Conservation (phyloP, 2,329 filamentous ascomycete species). For the Leptographium procerum region DNA sequence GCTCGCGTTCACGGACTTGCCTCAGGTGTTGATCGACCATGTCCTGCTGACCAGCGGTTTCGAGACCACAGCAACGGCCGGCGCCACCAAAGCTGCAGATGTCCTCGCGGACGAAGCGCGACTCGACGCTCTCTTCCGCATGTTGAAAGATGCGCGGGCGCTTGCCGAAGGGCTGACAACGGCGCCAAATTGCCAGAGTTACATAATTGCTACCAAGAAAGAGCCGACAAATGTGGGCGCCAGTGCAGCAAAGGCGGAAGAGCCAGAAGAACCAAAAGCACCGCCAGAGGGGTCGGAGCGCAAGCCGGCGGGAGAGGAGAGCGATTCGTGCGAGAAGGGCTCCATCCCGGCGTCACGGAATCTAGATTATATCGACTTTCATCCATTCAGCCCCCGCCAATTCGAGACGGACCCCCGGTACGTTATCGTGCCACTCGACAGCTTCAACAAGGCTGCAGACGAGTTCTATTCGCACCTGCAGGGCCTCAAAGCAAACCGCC, state of each 20-base stretch:
- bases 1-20: conserved; percentile 75
- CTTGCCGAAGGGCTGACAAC: conserved; percentile 59
- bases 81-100: conserved; percentile 44
- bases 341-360: conserved; percentile 2
- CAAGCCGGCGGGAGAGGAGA: too few species aligned
- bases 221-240: neutral
- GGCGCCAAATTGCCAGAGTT: conserved; percentile 57
- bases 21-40: conserved; percentile 81
- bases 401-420: conserved; percentile 56
- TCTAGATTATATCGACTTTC: conserved; percentile 85
- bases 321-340: conserved; percentile 1
- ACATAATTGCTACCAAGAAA: conserved; percentile 69
- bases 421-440: conserved; percentile 64
- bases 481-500: conserved; percentile 80
- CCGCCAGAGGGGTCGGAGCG: too few species aligned
- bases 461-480: conserved; percentile 97
- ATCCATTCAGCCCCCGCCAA: conserved; percentile 78
- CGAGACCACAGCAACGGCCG: conserved; percentile 42
- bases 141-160: conserved; percentile 58
- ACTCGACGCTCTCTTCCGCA: conserved; percentile 54
- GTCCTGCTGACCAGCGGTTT: conserved; percentile 57
- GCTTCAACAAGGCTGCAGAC: conserved; percentile 88
- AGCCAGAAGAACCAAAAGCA: too few species aligned
- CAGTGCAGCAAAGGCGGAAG: neutral
- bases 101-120: conserved; percentile 55